Evolutionary conservation across 108 stramenopile genomes (phyloP).

Genomic region (Skeletonema grethae): DNA sequence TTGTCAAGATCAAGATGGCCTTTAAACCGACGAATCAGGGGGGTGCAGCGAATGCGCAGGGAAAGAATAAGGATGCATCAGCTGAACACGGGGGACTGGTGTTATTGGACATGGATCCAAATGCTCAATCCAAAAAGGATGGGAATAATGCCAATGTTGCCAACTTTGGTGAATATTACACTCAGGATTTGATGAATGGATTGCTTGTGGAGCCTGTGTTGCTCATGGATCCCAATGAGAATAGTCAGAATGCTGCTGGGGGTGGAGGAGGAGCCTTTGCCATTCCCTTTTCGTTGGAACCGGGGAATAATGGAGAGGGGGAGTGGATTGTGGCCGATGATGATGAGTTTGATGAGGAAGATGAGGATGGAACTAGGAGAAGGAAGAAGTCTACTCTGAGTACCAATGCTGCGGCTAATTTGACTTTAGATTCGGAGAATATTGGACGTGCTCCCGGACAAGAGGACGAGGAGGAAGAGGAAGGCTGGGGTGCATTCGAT

Average conservation of each 20-base stretch:
- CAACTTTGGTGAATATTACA: constrained; percentile 84
- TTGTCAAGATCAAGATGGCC: constrained; percentile 97
- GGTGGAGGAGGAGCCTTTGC: constrained; percentile 26
- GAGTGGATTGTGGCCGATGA: constrained; percentile 80
- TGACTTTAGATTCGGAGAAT: constrained; percentile 30
- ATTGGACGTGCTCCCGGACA: constrained; percentile 10
- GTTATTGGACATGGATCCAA: constrained; percentile 46
- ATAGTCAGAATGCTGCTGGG: constrained; percentile 27
- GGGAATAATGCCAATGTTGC: constrained; percentile 54
- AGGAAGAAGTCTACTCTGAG: constrained; percentile 12
- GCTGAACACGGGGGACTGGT: constrained; percentile 27
- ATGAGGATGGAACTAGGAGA: constrained; percentile 12
- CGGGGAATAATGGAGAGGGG: constrained; percentile 42
- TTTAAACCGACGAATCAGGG: constrained; percentile 71
- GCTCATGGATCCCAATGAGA: constrained; percentile 40
- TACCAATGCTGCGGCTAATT: constrained; percentile 18
- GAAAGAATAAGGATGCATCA: constrained; percentile 1
- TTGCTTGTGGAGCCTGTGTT: constrained; percentile 46
- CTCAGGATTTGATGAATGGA: constrained; percentile 43
- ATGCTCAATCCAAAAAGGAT: constrained; percentile 26
- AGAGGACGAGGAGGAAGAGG: constrained; percentile 62
- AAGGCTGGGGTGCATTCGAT: constrained; percentile 87
- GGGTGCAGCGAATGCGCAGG: constrained; percentile 21
- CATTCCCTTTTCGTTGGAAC: constrained; percentile 55
- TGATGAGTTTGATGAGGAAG: constrained; percentile 44